Evolutionary conservation across 257 asterid genomes (phyloP).

Genomic region (Fraxinus americana): DNA sequence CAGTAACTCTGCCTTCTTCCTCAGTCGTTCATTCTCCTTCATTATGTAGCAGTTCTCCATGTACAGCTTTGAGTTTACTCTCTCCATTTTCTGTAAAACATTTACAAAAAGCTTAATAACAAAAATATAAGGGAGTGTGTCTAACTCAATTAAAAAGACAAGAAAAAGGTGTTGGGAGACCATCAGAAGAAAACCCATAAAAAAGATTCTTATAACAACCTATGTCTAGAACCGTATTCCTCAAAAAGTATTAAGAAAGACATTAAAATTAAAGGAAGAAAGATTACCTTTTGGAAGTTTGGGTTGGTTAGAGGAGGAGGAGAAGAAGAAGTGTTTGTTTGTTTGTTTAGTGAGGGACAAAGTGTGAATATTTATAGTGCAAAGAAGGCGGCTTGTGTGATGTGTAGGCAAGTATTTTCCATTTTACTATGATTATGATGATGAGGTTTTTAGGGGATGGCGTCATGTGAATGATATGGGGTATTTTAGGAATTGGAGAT

Average conservation of each 20-base stretch:
- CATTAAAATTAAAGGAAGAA: conserved; percentile 19
- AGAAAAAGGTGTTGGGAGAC: conserved; percentile 41
- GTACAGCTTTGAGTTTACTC: conserved; percentile 70
- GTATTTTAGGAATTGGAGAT: conserved; percentile 21
- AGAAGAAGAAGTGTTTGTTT: conserved; percentile 20
- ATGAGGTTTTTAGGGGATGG: conserved; percentile 40
- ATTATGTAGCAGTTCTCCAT: conserved; percentile 73
- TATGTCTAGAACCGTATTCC: neutral
- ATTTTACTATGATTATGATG: conserved; percentile 46
- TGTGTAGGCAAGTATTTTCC: conserved; percentile 42
- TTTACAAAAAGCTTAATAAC: neutral
- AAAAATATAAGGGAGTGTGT: conserved; percentile 6
- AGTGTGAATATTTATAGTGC: conserved; percentile 58
- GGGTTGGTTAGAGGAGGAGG: conserved; percentile 29
- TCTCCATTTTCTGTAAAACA: conserved; percentile 48
- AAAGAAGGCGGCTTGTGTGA: conserved; percentile 52
- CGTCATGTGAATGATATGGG: conserved; percentile 67
- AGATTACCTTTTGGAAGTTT: conserved; percentile 62
- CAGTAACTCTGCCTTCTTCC: conserved; percentile 74
- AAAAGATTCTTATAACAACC: conserved; percentile 20
- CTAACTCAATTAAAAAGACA: conserved; percentile 62
- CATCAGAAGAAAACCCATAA: neutral
- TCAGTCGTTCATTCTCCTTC: conserved; percentile 76
- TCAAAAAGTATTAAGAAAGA: conserved; percentile 11
- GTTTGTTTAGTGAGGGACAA: conserved; percentile 31